Evolutionary conservation across 2,329 filamentous ascomycete genomes (phyloP).

Genomic region (Arthroderma sp.): DNA sequence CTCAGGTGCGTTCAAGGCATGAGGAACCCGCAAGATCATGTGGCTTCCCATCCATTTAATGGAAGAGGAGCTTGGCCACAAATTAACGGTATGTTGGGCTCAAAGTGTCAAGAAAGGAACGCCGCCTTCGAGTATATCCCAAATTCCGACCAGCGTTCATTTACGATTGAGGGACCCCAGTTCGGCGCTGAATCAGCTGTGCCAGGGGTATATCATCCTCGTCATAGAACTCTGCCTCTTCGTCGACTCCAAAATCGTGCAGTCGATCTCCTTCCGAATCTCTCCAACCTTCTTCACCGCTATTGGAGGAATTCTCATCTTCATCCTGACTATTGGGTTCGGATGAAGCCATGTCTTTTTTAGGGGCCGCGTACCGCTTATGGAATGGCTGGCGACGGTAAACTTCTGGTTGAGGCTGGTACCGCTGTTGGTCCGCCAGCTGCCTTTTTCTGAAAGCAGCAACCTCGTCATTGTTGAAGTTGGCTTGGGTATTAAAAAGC

Average conservation of each 20-base stretch:
- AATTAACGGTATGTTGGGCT: too few species aligned
- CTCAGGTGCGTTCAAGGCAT: too few species aligned
- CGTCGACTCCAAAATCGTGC: conserved; percentile 52
- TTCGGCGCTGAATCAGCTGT: conserved; percentile 30
- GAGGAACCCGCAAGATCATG: too few species aligned
- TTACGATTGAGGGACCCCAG: too few species aligned
- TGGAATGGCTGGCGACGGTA: conserved; percentile 30
- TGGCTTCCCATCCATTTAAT: too few species aligned
- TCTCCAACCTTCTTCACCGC: conserved; percentile 48
- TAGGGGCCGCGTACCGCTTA: conserved; percentile 20
- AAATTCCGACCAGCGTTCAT: too few species aligned
- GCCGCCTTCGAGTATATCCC: too few species aligned
- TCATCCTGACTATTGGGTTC: conserved; percentile 13
- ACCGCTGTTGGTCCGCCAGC: conserved; percentile 36
- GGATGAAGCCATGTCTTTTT: conserved; percentile 8
- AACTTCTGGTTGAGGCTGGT: conserved; percentile 22
- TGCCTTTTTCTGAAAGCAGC: conserved; percentile 43
- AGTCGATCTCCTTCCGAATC: conserved; percentile 51
- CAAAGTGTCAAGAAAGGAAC: too few species aligned
- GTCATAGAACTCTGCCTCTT: conserved; percentile 39
- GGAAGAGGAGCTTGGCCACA: too few species aligned
- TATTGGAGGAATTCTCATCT: conserved; percentile 14
- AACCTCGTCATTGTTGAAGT: conserved; percentile 28
- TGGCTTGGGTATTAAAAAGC: conserved; percentile 1
- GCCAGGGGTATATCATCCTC: conserved; percentile 48